Evolutionary conservation across 2,329 filamentous ascomycete genomes (phyloP).

Genomic region (Colletotrichum tofieldiae): DNA sequence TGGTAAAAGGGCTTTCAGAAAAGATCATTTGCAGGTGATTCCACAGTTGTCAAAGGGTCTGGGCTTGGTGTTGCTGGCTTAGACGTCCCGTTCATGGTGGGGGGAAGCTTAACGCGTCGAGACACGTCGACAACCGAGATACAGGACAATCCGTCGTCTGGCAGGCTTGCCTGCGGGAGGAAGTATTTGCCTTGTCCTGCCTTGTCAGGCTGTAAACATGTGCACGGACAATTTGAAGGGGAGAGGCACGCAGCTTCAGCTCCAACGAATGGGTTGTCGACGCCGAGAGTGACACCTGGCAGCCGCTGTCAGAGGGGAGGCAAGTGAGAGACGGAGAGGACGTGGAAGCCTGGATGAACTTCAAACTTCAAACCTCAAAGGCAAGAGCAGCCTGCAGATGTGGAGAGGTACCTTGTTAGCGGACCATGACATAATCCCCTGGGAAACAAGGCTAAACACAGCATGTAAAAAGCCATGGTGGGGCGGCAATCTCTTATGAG

Average conservation of each 20-base stretch:
- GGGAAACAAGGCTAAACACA: constrained; percentile 5
- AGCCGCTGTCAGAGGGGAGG: constrained; percentile 6
- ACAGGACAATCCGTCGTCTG: background rate
- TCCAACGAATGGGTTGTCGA: background rate
- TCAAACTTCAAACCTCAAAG: constrained; percentile 2
- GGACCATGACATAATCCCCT: constrained; percentile 33
- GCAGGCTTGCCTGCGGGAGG: background rate
- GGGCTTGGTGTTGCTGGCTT: background rate
- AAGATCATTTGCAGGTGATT: background rate
- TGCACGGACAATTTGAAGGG: background rate
- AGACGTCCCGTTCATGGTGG: background rate
- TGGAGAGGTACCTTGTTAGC: constrained; percentile 21
- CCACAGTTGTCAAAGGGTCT: background rate
- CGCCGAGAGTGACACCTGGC: constrained; percentile 1
- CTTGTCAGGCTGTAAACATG: background rate
- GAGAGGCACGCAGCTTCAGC: background rate
- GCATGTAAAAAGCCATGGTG: constrained; percentile 12
- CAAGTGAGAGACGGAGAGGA: background rate
- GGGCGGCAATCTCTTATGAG: constrained; percentile 13
- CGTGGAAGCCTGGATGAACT: background rate
- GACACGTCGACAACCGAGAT: too few relatives aligned
- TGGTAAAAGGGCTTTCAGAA: background rate
- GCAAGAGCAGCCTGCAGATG: background rate
- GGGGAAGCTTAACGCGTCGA: too few relatives aligned
- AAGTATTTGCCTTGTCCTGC: constrained; percentile 23